A percentile compares a stretch with the other conserved stretches of the same genome.
Conservation (phyloP, 2,329 filamentous ascomycete species). For the Hirsutella rhossiliensis region DNA sequence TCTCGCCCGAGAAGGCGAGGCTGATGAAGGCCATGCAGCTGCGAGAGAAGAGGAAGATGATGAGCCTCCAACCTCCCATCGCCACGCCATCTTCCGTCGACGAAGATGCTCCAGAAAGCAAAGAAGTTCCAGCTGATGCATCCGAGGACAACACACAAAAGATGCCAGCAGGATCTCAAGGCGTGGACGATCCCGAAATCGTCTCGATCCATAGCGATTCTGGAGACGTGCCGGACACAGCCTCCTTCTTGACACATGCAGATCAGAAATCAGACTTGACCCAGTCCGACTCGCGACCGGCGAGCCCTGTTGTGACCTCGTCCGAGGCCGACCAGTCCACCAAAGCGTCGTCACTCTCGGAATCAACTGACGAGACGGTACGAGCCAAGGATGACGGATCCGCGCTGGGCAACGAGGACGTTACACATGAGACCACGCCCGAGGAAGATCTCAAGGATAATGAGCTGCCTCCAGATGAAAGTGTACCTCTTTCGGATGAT, state of each 20-base stretch:
- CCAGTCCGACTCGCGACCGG: slow-evolving; percentile 43
- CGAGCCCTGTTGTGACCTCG: slow-evolving; percentile 38
- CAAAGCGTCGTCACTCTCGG: slow-evolving; percentile 51
- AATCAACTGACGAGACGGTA: slow-evolving; percentile 49
- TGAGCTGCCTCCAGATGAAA: background rate
- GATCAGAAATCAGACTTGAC: slow-evolving; percentile 36
- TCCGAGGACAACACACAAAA: slow-evolving; percentile 13
- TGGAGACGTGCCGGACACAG: background rate
- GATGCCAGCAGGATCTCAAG: slow-evolving; percentile 10
- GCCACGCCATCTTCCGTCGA: slow-evolving; percentile 2
- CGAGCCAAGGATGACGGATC: slow-evolving; percentile 20
- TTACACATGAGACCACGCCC: slow-evolving; percentile 1
- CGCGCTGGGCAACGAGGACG: slow-evolving; percentile 2
- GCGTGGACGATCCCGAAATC: slow-evolving; percentile 14
- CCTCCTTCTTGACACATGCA: slow-evolving; percentile 27
- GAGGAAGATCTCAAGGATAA: background rate
- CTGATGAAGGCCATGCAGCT: slow-evolving; percentile 91
- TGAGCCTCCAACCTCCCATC: slow-evolving; percentile 1
- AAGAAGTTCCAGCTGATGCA: background rate
- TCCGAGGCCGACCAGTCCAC: slow-evolving; percentile 49
- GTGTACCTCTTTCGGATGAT: too few relatives aligned
- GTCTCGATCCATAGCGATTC: background rate
- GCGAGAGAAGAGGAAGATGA: slow-evolving; percentile 63
- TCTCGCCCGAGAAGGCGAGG: slow-evolving; percentile 81
- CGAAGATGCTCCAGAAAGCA: slow-evolving; percentile 6